These are phyloP conservation scores for Porodaedalea pini DNA, from an alignment of 1,284 basidiomycete genomes.

Conservation along the genomic window DNA sequence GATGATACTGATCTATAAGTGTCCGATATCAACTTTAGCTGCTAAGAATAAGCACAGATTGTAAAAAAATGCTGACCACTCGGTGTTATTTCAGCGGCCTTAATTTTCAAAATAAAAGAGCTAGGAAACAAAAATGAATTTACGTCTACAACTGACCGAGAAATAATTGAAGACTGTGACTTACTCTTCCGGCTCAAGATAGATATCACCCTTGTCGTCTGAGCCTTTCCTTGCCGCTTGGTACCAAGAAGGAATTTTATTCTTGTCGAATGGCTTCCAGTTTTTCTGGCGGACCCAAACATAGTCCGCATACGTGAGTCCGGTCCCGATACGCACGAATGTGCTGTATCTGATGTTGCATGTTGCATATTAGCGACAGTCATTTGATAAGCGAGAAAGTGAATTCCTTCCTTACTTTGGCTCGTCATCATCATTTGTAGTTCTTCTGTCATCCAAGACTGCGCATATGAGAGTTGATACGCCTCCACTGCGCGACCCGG, in stretches of 20 bases:
- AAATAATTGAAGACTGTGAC: conserved; percentile 25
- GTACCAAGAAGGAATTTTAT: conserved; percentile 55
- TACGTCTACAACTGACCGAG: background rate
- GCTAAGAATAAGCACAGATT: background rate
- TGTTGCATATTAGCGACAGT: conserved; percentile 13
- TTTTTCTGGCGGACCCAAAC: conserved; percentile 72
- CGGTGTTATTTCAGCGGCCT: conserved; percentile 82
- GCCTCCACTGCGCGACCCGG: conserved; percentile 70
- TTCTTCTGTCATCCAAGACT: conserved; percentile 63
- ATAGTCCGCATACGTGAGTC: conserved; percentile 81
- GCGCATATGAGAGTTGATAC: conserved; percentile 78
- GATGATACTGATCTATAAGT: conserved; percentile 63
- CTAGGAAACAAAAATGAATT: conserved; percentile 35
- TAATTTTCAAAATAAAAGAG: conserved; percentile 85
- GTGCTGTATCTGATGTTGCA: conserved; percentile 55
- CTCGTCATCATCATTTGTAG: conserved; percentile 52
- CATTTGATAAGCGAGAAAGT: background rate
- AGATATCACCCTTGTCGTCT: conserved; percentile 80
- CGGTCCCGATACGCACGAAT: conserved; percentile 85
- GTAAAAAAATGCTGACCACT: conserved; percentile 46
- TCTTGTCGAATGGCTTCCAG: conserved; percentile 71
- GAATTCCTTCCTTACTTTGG: conserved; percentile 46
- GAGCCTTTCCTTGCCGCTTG: conserved; percentile 52
- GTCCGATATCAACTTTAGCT: background rate
- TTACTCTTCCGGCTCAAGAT: conserved; percentile 76